Percentiles rank a stretch among this genome's conserved stretches.
Evolutionary conservation across 176 grass and related monocot genomes (phyloP).

Genomic region (Phyllostachys edulis): DNA sequence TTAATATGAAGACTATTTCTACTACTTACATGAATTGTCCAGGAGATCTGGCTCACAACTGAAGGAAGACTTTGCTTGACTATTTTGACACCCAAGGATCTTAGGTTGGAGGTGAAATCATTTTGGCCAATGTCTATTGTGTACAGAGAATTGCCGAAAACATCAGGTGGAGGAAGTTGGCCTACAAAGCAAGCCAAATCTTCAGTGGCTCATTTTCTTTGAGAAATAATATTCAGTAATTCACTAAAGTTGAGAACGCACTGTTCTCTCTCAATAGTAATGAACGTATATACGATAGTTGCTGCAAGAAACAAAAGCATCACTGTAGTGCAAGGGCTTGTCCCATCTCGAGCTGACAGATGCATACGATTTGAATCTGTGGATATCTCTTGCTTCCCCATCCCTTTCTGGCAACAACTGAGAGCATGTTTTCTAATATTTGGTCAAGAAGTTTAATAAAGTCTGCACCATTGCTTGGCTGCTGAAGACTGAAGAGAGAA

Average conservation of each 20-base stretch:
- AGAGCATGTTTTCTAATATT: background rate
- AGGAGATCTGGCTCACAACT: slow-evolving; percentile 60
- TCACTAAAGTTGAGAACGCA: background rate
- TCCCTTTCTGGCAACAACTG: background rate
- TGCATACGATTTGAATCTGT: background rate
- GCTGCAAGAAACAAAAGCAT: background rate
- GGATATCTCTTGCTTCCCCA: background rate
- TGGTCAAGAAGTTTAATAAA: background rate
- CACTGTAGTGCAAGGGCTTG: background rate
- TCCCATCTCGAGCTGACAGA: background rate
- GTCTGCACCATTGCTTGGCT: background rate
- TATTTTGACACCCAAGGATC: slow-evolving; percentile 19
- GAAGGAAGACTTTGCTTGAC: slow-evolving; percentile 55
- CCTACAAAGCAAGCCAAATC: background rate
- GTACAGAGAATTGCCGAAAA: slow-evolving; percentile 51
- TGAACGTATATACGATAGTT: background rate
- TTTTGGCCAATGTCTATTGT: slow-evolving; percentile 85
- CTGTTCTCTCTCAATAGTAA: background rate
- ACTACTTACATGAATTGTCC: slow-evolving; percentile 47
- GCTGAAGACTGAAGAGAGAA: background rate
- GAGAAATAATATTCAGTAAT: background rate
- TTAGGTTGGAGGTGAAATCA: slow-evolving; percentile 73
- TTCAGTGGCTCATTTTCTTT: background rate
- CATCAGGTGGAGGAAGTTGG: slow-evolving; percentile 40
- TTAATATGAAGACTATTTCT: background rate